Base-by-base conservation (phyloP, 2,329 filamentous ascomycete genomes). In the Colletotrichum agaves region DNA sequence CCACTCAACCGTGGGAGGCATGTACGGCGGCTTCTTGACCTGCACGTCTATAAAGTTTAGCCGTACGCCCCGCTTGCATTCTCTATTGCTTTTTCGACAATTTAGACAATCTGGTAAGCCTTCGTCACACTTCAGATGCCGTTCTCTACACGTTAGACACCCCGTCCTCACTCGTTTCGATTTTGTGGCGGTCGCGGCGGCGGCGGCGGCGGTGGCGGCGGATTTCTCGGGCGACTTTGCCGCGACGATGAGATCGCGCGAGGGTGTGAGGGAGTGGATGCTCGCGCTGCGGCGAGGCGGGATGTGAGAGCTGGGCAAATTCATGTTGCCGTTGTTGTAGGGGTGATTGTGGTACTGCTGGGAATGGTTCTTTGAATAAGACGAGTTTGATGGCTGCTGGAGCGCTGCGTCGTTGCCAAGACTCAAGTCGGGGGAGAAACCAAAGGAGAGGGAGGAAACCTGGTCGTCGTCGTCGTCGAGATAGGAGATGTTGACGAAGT, bases 51-150 rank as follows among this genome's bases (percentile, higher is more conserved):
- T 94, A 74, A 97, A 98, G 80, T 97, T 98, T 44, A 98, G 83
- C 41, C 93, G 88, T 57, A 98, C 84, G 17, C 94, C 95, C 72
- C 94, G 88, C 77, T 94, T 94, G 82, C 95, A 98, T 64, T 90
- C 84, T 57, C 95, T 86, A 74, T 90, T 94, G 59, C 94, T 96
- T 80, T 97, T 98, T 67, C 89, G 88, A 79, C 95, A 98, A 75
- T 98, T 98, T 73, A 91, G 84, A 71, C 87, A 89, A 37, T 84
- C 81, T 5, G 86, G 87, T 4, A 80, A 73, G 5, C 84, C 90
- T 78, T 97, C 93, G 75, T 97, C 94, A 78, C 94, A 97, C 78
- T 97, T 97, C 58, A 97, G 83, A 82, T 97, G 94, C 52, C 94
- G 85, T 78, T 97, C 92, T 72, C 94, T 87, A 78, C 94, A 98